Percentiles rank a stretch among this genome's conserved stretches.
Evolutionary conservation across 768 basidiomycete species (phyloP).

Genomic region (Tephrocybe sp.): DNA sequence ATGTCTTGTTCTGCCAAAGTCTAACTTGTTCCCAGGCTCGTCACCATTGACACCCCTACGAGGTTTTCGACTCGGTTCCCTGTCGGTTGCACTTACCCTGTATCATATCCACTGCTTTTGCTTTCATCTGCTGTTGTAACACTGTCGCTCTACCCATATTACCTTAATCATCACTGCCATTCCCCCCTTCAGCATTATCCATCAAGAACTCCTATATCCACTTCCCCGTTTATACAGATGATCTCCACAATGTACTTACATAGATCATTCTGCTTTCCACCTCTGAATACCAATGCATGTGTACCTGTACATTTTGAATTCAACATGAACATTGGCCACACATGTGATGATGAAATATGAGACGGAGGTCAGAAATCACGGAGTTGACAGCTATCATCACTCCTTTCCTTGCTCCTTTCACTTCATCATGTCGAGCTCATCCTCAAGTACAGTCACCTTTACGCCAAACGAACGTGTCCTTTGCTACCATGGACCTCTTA

Average conservation of each 20-base stretch:
- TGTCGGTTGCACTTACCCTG: not conserved
- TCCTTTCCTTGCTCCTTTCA: not conserved
- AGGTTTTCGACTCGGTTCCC: not conserved
- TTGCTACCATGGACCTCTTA: slow-evolving; percentile 93
- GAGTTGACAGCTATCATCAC: not conserved
- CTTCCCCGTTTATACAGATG: slow-evolving; percentile 1
- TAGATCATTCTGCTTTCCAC: slow-evolving; percentile 5
- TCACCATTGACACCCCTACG: not conserved
- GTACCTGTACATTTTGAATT: slow-evolving; percentile 7
- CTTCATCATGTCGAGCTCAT: slow-evolving; percentile 23
- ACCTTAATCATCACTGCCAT: not conserved
- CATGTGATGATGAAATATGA: not conserved
- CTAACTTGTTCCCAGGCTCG: not conserved
- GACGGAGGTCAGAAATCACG: slow-evolving; percentile 17
- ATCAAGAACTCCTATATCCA: not conserved
- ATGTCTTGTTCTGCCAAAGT: too few species aligned
- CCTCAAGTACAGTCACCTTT: slow-evolving; percentile 39
- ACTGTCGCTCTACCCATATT: not conserved
- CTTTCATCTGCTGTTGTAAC: slow-evolving; percentile 5
- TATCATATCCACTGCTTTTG: slow-evolving; percentile 7
- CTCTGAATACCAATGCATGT: not conserved
- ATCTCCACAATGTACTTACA: slow-evolving; percentile 11
- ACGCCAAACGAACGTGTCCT: slow-evolving; percentile 75
- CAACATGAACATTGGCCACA: not conserved
- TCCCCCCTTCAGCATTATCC: not conserved